Conservation (phyloP, 768 basidiomycete genomes). For the Guyanaporus albipodus region DNA sequence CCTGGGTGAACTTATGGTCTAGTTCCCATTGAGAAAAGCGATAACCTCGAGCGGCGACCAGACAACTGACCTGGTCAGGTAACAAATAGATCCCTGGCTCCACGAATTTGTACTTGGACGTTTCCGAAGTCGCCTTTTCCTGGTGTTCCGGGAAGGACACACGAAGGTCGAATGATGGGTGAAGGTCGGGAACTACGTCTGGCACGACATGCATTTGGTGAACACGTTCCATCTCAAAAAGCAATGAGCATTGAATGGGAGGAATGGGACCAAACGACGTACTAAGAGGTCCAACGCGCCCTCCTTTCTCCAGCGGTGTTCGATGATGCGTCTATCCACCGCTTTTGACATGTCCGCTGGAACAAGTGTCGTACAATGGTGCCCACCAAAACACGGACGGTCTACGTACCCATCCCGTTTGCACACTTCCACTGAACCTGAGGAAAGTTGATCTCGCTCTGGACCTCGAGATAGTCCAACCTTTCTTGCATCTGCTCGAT, state of each 20-base stretch:
- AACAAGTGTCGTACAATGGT: neutral
- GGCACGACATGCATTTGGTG: conserved; percentile 90
- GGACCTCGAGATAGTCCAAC: conserved; percentile 63
- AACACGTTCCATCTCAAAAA: conserved; percentile 81
- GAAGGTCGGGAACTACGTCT: conserved; percentile 71
- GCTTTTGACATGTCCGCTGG: conserved; percentile 65
- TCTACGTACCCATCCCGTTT: conserved; percentile 77
- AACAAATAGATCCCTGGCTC: conserved; percentile 68
- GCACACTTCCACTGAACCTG: conserved; percentile 72
- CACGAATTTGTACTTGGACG: conserved; percentile 38
- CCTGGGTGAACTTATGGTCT: conserved; percentile 65
- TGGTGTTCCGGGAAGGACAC: conserved; percentile 47
- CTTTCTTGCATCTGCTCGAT: conserved; percentile 46
- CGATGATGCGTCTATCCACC: conserved; percentile 74
- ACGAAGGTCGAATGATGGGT: conserved; percentile 71
- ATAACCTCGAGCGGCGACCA: neutral
- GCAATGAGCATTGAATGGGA: neutral
- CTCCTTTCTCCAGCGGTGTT: conserved; percentile 81
- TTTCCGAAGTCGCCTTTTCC: conserved; percentile 19
- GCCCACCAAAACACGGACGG: neutral
- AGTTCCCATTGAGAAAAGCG: conserved; percentile 2
- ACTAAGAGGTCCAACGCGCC: conserved; percentile 84
- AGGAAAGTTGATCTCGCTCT: conserved; percentile 83
- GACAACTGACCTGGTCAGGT: conserved; percentile 59
- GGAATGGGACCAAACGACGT: neutral